Evolutionary conservation across 768 basidiomycete species (phyloP), one percentile per base, ranked within the genome.

Genomic region (Hysterangium stoloniferum): DNA sequence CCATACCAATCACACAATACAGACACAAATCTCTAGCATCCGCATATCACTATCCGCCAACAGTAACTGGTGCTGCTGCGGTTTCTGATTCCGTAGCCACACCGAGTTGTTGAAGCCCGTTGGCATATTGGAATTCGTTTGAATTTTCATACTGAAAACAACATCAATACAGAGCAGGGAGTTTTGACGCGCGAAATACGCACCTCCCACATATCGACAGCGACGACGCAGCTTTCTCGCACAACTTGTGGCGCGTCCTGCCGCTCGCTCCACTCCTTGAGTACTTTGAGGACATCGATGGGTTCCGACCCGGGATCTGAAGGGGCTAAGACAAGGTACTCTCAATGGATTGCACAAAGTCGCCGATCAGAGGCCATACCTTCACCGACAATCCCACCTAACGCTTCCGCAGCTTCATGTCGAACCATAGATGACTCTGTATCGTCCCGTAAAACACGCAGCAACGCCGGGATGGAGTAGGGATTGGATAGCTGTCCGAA

Each of bases 131-230:
- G 65, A 89, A 89, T 56, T 87, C 78, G 48, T 71, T 72, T 6
- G 87, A 89, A 57, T 86, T 87, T 65, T 88, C 87, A 57, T 87
- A 79, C 87, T 89, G 22, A 20, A 33, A 15, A 11, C n/a, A 20
- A 19, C 11, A 22, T 58, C 13, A 57, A 48, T 46, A 42, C 53
- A 35, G 22, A 11, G 20, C 2, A 2, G 29, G n/a, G n/a, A n/a
- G n/a, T n/a, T n/a, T n/a, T n/a, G 28, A 15, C n/a, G 12, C 17
- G 22, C n/a, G 28, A 17, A 19, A 9, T 2, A 67, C 79, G 20
- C 48, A 86, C 88, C 82, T 92, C 89, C 82, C 88, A 96, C 90
- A 97, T 92, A 65, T 96, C 96, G 48, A 99, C 77, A 2, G 96
- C 96, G 44, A 99, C 83, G 61, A 92, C 82, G 66, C 96, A 98